Percentiles rank a stretch among this genome's conserved stretches.
Conservation (phyloP, 2,329 filamentous ascomycete genomes). For the Botrytis paeoniae region DNA sequence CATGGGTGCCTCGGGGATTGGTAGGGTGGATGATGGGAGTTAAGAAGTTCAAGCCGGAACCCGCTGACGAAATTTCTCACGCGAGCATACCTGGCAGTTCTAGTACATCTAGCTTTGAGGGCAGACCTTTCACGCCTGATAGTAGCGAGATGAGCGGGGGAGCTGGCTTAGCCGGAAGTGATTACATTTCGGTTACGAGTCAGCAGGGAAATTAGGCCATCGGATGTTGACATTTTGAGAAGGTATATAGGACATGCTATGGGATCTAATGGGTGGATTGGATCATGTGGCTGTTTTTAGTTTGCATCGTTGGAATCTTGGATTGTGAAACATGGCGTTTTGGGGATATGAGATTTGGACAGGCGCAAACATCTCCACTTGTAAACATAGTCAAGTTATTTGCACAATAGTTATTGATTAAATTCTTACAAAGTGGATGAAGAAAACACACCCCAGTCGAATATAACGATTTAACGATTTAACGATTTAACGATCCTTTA, state of each 20-base stretch:
- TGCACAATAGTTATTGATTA: not conserved
- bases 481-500: not conserved
- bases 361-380: not conserved
- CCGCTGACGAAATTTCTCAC: conserved; percentile 3
- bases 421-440: not conserved
- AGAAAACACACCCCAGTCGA: not conserved
- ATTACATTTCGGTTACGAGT: conserved; percentile 31
- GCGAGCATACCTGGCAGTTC: not conserved
- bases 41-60: conserved; percentile 46
- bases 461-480: not conserved
- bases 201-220: not conserved
- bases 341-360: not conserved
- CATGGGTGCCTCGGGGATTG: conserved; percentile 70
- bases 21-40: conserved; percentile 95
- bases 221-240: not conserved
- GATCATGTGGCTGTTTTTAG: not conserved
- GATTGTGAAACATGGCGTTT: not conserved
- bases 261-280: not conserved
- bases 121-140: conserved; percentile 24
- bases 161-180: conserved; percentile 29
- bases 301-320: not conserved
- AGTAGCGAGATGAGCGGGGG: conserved; percentile 21
- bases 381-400: not conserved
- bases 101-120: conserved; percentile 17
- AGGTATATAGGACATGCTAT: not conserved